phyloP scores from a whole-genome alignment of 225 moss, liverwort and hornwort genomes.

The Rhytidiadelphus loreus region DNA sequence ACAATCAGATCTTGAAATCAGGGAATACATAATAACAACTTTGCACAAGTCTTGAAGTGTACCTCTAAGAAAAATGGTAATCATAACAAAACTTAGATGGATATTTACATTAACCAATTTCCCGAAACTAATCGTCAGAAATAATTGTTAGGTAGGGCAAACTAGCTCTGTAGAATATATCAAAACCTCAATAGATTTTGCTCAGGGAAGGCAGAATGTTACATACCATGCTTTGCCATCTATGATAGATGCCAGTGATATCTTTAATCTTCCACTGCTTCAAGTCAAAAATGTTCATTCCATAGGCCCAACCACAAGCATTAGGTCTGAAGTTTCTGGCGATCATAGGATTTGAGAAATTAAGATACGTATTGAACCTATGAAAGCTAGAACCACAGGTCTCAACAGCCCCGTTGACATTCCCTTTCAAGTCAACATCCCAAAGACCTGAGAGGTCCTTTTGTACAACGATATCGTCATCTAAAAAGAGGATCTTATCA shows the following conservation, averaged over 20 bases:
- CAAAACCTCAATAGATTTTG: not conserved
- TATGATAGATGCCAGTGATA: slow-evolving; percentile 58
- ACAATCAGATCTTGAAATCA: not conserved
- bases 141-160: not conserved
- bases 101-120: not conserved
- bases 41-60: not conserved
- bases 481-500: slow-evolving; percentile 49
- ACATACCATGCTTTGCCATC: slow-evolving; percentile 54
- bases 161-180: not conserved
- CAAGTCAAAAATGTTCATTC: slow-evolving; percentile 63
- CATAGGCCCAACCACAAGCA: slow-evolving; percentile 64
- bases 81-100: not conserved
- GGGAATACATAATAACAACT: not conserved
- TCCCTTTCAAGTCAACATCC: slow-evolving; percentile 45
- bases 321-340: slow-evolving; percentile 39
- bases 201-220: not conserved
- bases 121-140: not conserved
- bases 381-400: slow-evolving; percentile 60
- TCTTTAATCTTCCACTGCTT: slow-evolving; percentile 55
- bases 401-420: slow-evolving; percentile 59
- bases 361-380: slow-evolving; percentile 53
- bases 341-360: slow-evolving; percentile 52
- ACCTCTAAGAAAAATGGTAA: not conserved
- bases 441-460: slow-evolving; percentile 54
- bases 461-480: slow-evolving; percentile 55